phyloP scores from a whole-genome alignment of 805 yeast genomes.

The Candida incommunis region DNA sequence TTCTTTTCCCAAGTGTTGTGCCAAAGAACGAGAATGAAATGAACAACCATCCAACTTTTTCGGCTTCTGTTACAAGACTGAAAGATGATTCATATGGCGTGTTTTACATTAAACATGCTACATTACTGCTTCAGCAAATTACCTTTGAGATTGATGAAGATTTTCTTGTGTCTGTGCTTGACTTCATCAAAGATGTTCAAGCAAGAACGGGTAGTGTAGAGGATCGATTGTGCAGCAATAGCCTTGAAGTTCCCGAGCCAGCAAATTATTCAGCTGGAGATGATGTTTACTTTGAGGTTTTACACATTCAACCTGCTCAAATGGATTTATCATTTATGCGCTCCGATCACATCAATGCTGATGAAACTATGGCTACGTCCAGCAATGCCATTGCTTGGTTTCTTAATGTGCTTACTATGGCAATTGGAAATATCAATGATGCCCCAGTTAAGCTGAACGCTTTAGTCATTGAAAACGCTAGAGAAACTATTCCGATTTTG shows the following conservation, averaged over 20 bases:
- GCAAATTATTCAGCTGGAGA: conserved; percentile 36
- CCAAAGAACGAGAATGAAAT: conserved; percentile 75
- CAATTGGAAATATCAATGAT: conserved; percentile 91
- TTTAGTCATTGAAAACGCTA: conserved; percentile 70
- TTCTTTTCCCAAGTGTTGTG: conserved; percentile 78
- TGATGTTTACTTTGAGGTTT: conserved; percentile 82
- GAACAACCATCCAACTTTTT: conserved; percentile 80
- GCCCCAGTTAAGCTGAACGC: conserved; percentile 90
- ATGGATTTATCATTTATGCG: conserved; percentile 82
- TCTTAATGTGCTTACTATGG: conserved; percentile 83
- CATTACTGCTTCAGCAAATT: conserved; percentile 77
- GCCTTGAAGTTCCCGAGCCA: conserved; percentile 60
- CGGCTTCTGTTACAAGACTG: conserved; percentile 69
- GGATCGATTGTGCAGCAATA: conserved; percentile 47
- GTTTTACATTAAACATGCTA: conserved; percentile 78
- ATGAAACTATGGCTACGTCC: conserved; percentile 41
- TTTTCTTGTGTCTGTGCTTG: conserved; percentile 67
- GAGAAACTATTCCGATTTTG: conserved; percentile 71
- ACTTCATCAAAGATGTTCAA: conserved; percentile 44
- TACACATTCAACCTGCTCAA: conserved; percentile 85
- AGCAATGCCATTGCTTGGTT: conserved; percentile 47
- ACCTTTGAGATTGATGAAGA: conserved; percentile 91
- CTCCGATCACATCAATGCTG: conserved; percentile 61
- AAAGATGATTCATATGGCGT: conserved; percentile 90
- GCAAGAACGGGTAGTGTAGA: conserved; percentile 10